phyloP scores from a whole-genome alignment of 768 basidiomycete genomes.

The Collybiopsis luxurians region DNA sequence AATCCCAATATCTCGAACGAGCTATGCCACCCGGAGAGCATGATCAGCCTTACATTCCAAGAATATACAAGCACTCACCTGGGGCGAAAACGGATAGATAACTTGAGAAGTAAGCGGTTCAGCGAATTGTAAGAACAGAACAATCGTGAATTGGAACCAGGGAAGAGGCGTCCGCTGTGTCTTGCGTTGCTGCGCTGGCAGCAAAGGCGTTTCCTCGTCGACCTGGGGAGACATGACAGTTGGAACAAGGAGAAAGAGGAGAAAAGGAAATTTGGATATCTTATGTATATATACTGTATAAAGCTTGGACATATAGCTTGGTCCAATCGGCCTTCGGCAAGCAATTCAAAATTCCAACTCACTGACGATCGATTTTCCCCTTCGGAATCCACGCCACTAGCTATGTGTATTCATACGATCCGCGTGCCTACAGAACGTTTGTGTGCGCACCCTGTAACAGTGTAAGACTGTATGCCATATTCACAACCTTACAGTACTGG shows the following conservation, averaged over 20 bases:
- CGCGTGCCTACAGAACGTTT: too few relatives aligned
- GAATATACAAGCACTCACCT: slow-evolving; percentile 38
- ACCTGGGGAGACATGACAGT: slow-evolving; percentile 22
- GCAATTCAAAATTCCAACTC: too few relatives aligned
- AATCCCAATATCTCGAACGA: slow-evolving; percentile 64
- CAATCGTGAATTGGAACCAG: slow-evolving; percentile 65
- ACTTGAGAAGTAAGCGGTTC: slow-evolving; percentile 78
- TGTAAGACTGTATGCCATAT: too few relatives aligned
- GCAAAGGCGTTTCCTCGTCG: slow-evolving; percentile 62
- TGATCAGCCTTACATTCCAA: not conserved
- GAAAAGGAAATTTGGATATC: not conserved
- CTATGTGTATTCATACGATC: too few relatives aligned
- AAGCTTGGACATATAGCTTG: too few relatives aligned
- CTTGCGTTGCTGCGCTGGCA: slow-evolving; percentile 32
- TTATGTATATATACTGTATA: too few relatives aligned
- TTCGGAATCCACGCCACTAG: too few relatives aligned
- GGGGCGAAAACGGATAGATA: slow-evolving; percentile 73
- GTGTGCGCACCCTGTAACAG: too few relatives aligned
- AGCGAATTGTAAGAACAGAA: slow-evolving; percentile 71
- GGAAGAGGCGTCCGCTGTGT: slow-evolving; percentile 55
- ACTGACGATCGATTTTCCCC: too few relatives aligned
- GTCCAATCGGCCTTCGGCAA: too few relatives aligned
- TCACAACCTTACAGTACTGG: too few relatives aligned
- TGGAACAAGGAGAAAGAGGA: not conserved
- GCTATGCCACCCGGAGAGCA: too few relatives aligned